phyloP scores from a whole-genome alignment of 2,329 filamentous ascomycete genomes.

The Peltaster fructicola region DNA sequence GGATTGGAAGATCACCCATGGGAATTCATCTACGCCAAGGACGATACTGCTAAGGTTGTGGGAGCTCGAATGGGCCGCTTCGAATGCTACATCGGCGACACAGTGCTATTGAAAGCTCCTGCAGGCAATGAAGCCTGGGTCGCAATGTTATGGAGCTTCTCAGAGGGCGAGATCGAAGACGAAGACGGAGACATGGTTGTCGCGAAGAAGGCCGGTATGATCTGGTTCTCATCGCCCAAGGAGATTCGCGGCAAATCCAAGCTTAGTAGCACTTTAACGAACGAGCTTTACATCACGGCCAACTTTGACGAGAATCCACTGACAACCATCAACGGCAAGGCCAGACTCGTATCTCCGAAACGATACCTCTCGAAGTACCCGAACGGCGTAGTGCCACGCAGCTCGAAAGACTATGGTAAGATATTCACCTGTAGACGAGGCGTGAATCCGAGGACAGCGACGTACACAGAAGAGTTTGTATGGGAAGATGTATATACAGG shows the following conservation, averaged over 20 bases:
- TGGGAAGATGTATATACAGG: slow-evolving; percentile 75
- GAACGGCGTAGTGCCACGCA: slow-evolving; percentile 54
- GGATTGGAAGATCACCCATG: slow-evolving; percentile 32
- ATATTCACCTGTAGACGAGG: slow-evolving; percentile 79
- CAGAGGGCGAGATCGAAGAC: slow-evolving; percentile 49
- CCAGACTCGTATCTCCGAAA: slow-evolving; percentile 56
- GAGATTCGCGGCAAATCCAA: slow-evolving; percentile 81
- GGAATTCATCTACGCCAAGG: slow-evolving; percentile 40
- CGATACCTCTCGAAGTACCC: slow-evolving; percentile 55
- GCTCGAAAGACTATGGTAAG: slow-evolving; percentile 60
- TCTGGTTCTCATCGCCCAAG: slow-evolving; percentile 90
- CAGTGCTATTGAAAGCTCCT: slow-evolving; percentile 63
- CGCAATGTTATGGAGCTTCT: slow-evolving; percentile 69
- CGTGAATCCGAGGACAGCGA: slow-evolving; percentile 73
- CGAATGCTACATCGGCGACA: slow-evolving; percentile 64
- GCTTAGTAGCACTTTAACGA: slow-evolving; percentile 56
- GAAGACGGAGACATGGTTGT: slow-evolving; percentile 31
- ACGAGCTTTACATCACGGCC: slow-evolving; percentile 82
- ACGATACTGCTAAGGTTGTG: slow-evolving; percentile 36
- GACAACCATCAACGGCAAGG: slow-evolving; percentile 78
- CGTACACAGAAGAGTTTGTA: slow-evolving; percentile 77
- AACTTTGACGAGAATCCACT: slow-evolving; percentile 78
- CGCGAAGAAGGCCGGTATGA: slow-evolving; percentile 65
- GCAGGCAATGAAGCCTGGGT: slow-evolving; percentile 87
- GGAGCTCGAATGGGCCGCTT: slow-evolving; percentile 73